phyloP scores from a whole-genome alignment of 192 early-diverging fungal species.

The Phycomyces blakesleeanus region DNA sequence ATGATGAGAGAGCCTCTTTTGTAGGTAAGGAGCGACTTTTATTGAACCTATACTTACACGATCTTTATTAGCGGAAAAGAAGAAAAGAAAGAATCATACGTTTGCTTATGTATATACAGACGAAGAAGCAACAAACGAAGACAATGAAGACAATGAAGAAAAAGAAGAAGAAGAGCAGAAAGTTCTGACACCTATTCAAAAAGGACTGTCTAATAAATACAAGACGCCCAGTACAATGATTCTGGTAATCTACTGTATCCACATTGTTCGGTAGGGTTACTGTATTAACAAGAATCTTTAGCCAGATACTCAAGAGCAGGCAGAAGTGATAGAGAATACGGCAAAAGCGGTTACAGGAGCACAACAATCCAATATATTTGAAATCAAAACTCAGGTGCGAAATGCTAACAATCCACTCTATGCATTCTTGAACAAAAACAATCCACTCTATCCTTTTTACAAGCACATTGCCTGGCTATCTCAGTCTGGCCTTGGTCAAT shows the following conservation, averaged over 20 bases:
- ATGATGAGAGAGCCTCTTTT: constrained; percentile 48
- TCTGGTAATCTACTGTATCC: constrained; percentile 42
- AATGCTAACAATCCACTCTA: constrained; percentile 70
- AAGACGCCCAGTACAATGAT: constrained; percentile 47
- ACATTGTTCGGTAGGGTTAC: too few relatives aligned
- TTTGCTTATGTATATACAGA: constrained; percentile 26
- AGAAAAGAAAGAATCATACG: constrained; percentile 21
- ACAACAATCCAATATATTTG: constrained; percentile 43
- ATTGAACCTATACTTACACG: background rate
- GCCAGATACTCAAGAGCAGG: constrained; percentile 54
- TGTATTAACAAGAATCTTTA: too few relatives aligned
- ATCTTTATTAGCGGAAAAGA: constrained; percentile 30
- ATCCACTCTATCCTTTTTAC: constrained; percentile 68
- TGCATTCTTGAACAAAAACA: constrained; percentile 58
- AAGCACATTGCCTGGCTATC: constrained; percentile 60
- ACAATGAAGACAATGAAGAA: background rate
- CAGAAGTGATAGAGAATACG: constrained; percentile 67
- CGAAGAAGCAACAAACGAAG: constrained; percentile 5
- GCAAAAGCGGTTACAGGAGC: constrained; percentile 52
- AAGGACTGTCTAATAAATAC: constrained; percentile 37
- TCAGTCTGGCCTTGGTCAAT: constrained; percentile 55
- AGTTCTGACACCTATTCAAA: constrained; percentile 8
- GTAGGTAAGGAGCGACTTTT: constrained; percentile 32
- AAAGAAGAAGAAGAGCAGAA: constrained; percentile 2
- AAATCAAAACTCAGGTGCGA: constrained; percentile 70